Base-by-base conservation (phyloP, 768 basidiomycete species). In the Gymnopilus dilepis region DNA sequence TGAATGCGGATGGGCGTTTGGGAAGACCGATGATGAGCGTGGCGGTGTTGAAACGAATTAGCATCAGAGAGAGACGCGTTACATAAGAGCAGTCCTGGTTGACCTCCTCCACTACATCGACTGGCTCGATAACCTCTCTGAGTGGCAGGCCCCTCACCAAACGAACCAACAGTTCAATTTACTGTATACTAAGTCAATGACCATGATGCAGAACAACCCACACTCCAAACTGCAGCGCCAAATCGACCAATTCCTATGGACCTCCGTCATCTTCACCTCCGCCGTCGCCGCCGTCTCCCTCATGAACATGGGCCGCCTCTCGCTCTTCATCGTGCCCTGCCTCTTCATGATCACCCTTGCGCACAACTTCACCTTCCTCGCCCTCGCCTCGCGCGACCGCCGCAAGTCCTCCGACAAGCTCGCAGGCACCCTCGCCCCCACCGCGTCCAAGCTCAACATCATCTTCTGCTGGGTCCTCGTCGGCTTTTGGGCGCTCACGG, bases 231-330 rank as follows among this genome's bases (percentile, higher is more conserved):
- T 71, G 15, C 51, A 65, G 45, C 34, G 47, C 28, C 70, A 69
- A 47, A 67, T 69, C 24, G 66, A 64, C 30, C 63, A 64, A 37
- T 55, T 63, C 48, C 59, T 69, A 6, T 67, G 65, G 60, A 61
- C 62, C 4, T 71, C 70, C 12, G 47, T 71, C 48, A 57, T 69
- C 12, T 64, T 71, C 43, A 54, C 64, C 13, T 42, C 53, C 24
- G 62, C 64, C 42, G 56, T 65, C 13, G 61, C 66, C 21, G 56
- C 65, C 28, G 40, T 64, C 2, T 67, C 70, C 24, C 58, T 71
- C 22, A 63, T 69, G 53, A 71, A 71, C 58, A 58, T 67, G 41
- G 68, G 68, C 21, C 61, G 68, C 9, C 68, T 71, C 37, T 71
- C 70, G 2, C 54, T 69, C 8, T 62, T 69, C 34, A 60, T 65